Evolutionary conservation across 768 basidiomycete species (phyloP), one percentile per base, ranked within the genome.

Genomic region (Tricholoma sp.): DNA sequence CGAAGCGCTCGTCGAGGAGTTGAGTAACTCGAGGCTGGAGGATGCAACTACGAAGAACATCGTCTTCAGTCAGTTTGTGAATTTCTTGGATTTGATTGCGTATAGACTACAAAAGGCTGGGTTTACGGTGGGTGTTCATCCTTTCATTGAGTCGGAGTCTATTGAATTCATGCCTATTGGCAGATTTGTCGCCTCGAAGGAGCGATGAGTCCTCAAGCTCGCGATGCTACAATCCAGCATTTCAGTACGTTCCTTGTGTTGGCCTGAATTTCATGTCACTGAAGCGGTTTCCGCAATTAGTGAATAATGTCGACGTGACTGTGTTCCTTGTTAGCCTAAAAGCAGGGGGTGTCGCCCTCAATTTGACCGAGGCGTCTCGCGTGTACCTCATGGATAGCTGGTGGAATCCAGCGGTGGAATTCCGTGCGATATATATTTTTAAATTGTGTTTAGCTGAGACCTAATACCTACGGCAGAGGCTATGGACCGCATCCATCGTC

Each of bases 331-430:
- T 99, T 65, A 91, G 88, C 60, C 76, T 99, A 67, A 98, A 97
- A 71, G 96, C 96, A 1, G 96, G 96, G 50, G 95, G 95, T 69
- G 94, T 94, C 4, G 92, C 91, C 3, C 78, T 96, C 51, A 94
- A 94, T 68, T 70, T 94, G 63, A 93, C 91, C 0, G 91, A 92
- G 69, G 94, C 94, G 0, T 93, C 91, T 32, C 89, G 91, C 24
- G 94, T 97, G 18, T 96, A 93, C 71, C 81, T 97, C 65, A 96
- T 98, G 94, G 96, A 96, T 68, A 91, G 89, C 62, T 96, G 93
- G 93, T 96, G 95, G 95, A 98, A 98, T 68, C 95, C 95, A 6
- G 94, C 94, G n/a, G 91, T 91, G 54, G 90, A 91, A 74, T 92
- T 81, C 65, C 89, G 89, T 91, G 69, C 74, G 89, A 79, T 29